Evolutionary conservation across 2,329 filamentous ascomycete genomes (phyloP), one percentile per base, ranked within the genome.

Genomic region (Biscogniauxia mediterranea): DNA sequence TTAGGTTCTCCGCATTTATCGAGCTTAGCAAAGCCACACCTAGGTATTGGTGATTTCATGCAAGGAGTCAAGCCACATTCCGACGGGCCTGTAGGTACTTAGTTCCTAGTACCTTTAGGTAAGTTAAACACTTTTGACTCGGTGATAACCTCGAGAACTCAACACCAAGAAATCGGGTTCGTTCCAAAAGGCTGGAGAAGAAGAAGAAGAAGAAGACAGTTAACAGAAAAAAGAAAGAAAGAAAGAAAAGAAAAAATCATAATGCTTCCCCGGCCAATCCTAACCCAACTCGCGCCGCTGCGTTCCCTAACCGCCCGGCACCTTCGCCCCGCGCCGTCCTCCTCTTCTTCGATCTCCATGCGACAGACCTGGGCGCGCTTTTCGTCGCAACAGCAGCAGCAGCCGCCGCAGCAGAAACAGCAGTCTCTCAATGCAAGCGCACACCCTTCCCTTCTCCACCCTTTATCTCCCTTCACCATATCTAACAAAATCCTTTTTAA

Each of bases 371-470:
- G 57, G 20, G 56, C 55, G 54, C 66, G 64, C 46, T 66, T 69
- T 59, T 64, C 66, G 20, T 62, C 66, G 11, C 64, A 63, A 52
- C 50, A 49, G 55, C 46, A 55, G 7, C 54, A 59, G 46, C 55
- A 60, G 3, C 42, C 59, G 7, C 54, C 58, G 46, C 55, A 60
- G 3, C 42, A 57, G 11, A 59, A 57, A 21, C 56, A 54, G 50
- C 49, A 58, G 38, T 62, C 63, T 51, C 57, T 64, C 53, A 68
- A 70, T 63, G 64, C 63, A 52, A 66, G 65, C 49, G 23, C 19
- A n/a, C 17, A 42, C 46, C 54, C 51, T 52, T 19, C 54, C 19
- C 25, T n/a, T 54, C 11, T 46, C 21, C 25, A 42, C 52, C 50
- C n/a, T n/a, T n/a, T 5, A 17, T 9, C 8, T 23, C 17, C 13